Base-by-base conservation (phyloP, 2,329 filamentous ascomycete species). In the Trichoderma atrobrunneum region DNA sequence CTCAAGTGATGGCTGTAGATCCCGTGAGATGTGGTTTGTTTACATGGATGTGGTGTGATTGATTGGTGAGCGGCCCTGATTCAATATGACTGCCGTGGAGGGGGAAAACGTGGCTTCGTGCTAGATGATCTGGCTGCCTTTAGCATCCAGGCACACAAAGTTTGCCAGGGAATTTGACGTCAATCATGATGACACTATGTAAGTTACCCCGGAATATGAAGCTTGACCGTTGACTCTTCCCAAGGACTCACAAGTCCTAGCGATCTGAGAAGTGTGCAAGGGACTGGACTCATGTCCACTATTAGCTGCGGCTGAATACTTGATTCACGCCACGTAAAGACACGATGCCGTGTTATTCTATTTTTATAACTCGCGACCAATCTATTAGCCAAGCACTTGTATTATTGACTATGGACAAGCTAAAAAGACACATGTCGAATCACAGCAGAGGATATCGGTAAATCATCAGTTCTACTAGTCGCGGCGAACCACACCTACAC, bases 61-160 rank as follows among this genome's bases (percentile, higher is more conserved):
- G 59, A 7, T 34, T 54, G 48, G 48, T 14, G 1, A 7, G 48
- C 5, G 11, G 48, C n/a, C 48, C 2, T 14, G 48, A 1, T 14
- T 54, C 48, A 54, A 14, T 0, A 24, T 21, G 48, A 10, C 43
- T 21, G n/a, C 30, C n/a, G 8, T 32, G 59, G 21, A 64, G 26
- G 39, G 24, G 18, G 21, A 3, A 36, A 61, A 69, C 56, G 66
- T 69, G 66, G 56, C 66, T 69, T 61, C 18, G 26, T 69, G 56
- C 56, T 69, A 26, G 66, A 34, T 14, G n/a, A 32, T 32, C 30
- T 32, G 28, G 66, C 65, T n/a, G 36, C 48, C 30, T 48, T 51
- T 51, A 60, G 36, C 21, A 60, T 43, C 21, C 18, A 69, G 36
- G 34, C 26, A 61, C 54, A 51, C 16, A 26, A 21, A 34, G 39